Percentiles rank a stretch among this genome's conserved stretches.
Evolutionary conservation across 768 basidiomycete genomes (phyloP).

Genomic region (Termitomyces sp.): DNA sequence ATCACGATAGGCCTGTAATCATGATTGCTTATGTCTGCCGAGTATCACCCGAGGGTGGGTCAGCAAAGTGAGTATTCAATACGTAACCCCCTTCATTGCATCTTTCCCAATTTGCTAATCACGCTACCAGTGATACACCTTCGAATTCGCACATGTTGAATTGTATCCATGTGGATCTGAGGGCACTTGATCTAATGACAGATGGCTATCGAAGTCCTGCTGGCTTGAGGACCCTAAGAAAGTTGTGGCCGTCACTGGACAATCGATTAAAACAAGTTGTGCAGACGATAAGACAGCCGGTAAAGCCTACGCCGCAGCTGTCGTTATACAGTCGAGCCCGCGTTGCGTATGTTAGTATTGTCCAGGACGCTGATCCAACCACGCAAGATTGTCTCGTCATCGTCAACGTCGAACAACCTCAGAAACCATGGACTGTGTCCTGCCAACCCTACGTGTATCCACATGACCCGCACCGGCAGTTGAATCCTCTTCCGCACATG

Average conservation of each 20-base stretch:
- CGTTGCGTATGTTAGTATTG: not conserved
- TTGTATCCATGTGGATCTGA: slow-evolving; percentile 35
- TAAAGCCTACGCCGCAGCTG: not conserved
- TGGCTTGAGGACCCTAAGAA: not conserved
- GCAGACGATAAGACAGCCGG: not conserved
- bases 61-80: slow-evolving; percentile 9
- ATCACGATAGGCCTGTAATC: slow-evolving; percentile 39
- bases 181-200: slow-evolving; percentile 35
- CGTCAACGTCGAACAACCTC: not conserved
- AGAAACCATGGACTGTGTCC: no score
- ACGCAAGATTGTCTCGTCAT: not conserved
- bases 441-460: not conserved
- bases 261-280: not conserved
- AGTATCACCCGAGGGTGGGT: slow-evolving; percentile 1
- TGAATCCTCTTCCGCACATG: not conserved
- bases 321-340: not conserved
- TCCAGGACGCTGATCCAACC: not conserved
- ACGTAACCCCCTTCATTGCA: slow-evolving; percentile 13
- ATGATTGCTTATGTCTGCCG: slow-evolving; percentile 39
- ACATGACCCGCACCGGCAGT: not conserved
- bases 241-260: not conserved
- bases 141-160: slow-evolving; percentile 40
- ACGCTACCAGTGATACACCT: slow-evolving; percentile 35
- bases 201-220: not conserved
- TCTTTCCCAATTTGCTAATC: slow-evolving; percentile 28